These are phyloP conservation scores for Acer campestre DNA, from an alignment of 345 rosid genomes.

Conservation along the genomic window DNA sequence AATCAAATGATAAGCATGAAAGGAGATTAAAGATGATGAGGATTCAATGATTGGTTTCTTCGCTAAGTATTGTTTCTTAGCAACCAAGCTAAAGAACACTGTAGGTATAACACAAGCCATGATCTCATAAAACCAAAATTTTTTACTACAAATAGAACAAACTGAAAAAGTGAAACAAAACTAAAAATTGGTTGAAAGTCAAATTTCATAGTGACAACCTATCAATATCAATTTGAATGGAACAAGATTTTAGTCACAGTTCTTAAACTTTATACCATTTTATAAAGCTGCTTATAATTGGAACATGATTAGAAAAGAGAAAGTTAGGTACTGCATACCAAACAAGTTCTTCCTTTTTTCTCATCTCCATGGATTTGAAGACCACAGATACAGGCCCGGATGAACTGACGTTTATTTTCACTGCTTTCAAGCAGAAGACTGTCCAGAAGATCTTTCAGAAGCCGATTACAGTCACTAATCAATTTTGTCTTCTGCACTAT, in stretches of 20 bases:
- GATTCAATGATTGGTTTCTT: neutral
- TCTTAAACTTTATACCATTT: neutral
- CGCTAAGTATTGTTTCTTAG: neutral
- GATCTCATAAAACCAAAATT: neutral
- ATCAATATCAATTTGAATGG: neutral
- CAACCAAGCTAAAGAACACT: neutral
- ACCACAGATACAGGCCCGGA: slow-evolving; percentile 90
- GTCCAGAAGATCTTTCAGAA: slow-evolving; percentile 88
- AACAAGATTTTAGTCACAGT: neutral
- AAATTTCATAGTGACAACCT: neutral
- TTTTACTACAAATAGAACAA: neutral
- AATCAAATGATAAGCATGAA: neutral
- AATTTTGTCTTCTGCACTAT: slow-evolving; percentile 98
- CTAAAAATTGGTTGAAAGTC: neutral
- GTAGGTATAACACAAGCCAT: neutral
- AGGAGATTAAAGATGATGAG: neutral
- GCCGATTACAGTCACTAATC: slow-evolving; percentile 91
- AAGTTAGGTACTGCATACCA: slow-evolving; percentile 48
- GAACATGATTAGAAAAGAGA: neutral
- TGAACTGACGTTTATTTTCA: slow-evolving; percentile 90
- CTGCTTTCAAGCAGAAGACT: slow-evolving; percentile 96
- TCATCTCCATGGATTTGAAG: slow-evolving; percentile 87
- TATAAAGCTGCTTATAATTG: neutral
- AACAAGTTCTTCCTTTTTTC: slow-evolving; percentile 80
- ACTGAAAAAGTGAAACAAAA: neutral